Conservation (phyloP, 2,329 filamentous ascomycete genomes). For the Magnaporthiopsis incrustans region DNA sequence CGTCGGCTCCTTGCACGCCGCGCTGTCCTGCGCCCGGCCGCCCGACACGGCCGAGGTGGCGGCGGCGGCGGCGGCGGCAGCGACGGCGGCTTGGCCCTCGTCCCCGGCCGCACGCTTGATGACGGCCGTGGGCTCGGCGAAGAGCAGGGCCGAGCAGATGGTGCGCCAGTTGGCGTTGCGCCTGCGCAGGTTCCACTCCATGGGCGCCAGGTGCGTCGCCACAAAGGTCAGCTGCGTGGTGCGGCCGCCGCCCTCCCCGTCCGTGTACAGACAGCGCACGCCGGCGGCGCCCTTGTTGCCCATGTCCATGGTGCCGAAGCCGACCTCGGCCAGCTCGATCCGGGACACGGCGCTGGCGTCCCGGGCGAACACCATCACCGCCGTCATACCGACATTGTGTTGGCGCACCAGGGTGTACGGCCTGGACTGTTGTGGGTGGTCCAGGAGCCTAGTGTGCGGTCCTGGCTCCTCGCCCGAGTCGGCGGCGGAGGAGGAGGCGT, state of each 20-base stretch:
- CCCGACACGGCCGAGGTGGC: not conserved
- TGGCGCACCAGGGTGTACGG: constrained; percentile 64
- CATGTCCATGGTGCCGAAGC: constrained; percentile 80
- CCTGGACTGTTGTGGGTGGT: constrained; percentile 10
- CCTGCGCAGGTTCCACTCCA: constrained; percentile 67
- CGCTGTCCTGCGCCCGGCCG: constrained; percentile 14
- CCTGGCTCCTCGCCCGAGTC: not conserved
- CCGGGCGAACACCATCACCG: constrained; percentile 74
- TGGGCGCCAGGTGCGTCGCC: constrained; percentile 78
- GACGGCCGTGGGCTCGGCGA: constrained; percentile 46
- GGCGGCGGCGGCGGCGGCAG: too few species aligned
- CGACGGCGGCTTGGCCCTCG: not conserved
- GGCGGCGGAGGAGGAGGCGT: not conserved
- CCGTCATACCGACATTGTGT: constrained; percentile 82
- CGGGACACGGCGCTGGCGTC: constrained; percentile 51
- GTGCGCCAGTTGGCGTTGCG: constrained; percentile 85
- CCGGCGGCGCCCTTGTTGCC: constrained; percentile 94
- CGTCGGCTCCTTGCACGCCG: constrained; percentile 13
- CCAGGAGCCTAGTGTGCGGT: not conserved
- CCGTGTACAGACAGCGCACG: constrained; percentile 56
- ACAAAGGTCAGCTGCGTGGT: constrained; percentile 67
- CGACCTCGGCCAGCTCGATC: constrained; percentile 72
- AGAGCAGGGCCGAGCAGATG: constrained; percentile 74
- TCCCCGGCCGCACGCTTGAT: constrained; percentile 14
- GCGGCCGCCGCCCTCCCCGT: constrained; percentile 24